Evolutionary conservation across 2,329 filamentous ascomycete genomes (phyloP), one percentile per base, ranked within the genome.

Genomic region (Pezicula carpinea): DNA sequence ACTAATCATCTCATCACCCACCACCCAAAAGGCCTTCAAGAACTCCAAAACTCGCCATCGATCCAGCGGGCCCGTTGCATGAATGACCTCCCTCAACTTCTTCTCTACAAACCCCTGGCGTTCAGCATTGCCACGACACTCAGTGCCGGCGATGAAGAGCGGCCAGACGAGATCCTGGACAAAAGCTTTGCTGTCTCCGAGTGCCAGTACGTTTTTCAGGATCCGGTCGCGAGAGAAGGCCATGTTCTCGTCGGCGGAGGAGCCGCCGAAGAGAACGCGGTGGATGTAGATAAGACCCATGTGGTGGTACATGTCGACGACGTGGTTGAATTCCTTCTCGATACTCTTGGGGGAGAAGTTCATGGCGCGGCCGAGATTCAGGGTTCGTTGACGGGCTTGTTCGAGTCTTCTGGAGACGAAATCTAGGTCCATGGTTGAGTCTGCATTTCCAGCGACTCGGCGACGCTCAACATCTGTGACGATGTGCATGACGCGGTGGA

Each of bases 141-240:
- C 45, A 3, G 45, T 47, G 6, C 45, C 45, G 22, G 45, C 45
- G 6, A 47, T 35, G 21, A 47, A 47, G 8, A 47, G 21, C 6
- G 45, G 45, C 45, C 38, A 47, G 6, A 39, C 39, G 22, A 47
- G 38, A 21, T 47, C 45, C 22, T 47, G 45, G 5, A 29, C 21
- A 23, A 47, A 47, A 13, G 39, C 19, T 14, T 34, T 33, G 18
- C 17, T 47, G 13, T 33, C 39, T 19, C 23, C 22, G 2, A 47
- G 22, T 2, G 22, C 6, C 29, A 21, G 26, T 36, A 42, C n/a
- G 13, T 35, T 18, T 22, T 17, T 19, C n/a, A 47, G 35, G 18
- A 47, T 42, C 8, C 19, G 29, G 19, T 47, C 39, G n/a, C 31
- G 32, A 8, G 23, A 43, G 18, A 5, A 7, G 8, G 14, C 19